Base-by-base conservation (phyloP, 805 yeast species). In the Yamadazyma philogaea region DNA sequence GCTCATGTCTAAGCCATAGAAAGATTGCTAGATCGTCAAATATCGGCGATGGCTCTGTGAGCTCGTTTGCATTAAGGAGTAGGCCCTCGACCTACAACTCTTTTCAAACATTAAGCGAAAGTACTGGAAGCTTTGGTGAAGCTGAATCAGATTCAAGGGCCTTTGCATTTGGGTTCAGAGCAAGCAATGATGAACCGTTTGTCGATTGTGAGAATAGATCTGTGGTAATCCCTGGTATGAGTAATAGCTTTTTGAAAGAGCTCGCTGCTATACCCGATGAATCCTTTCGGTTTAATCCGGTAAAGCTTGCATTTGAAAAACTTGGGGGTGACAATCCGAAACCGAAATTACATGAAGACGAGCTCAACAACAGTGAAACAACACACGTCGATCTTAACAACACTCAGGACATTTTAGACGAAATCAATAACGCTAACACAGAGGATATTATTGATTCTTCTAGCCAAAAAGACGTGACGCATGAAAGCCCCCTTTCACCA, bases 181-280 rank as follows among this genome's bases (percentile, higher is more conserved):
- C 40, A 12, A 28, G 39, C 15, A 26, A 24, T 15, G 41, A 37
- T 14, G 38, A 42, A 32, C 37, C 31, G 4, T 32, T 37, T 33
- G 34, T 43, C 2, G 37, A 43, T 24, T 32, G 24, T 15, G 43
- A 56, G 19, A 52, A 56, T 17, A 42, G 31, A 28, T 64, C 70
- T 2, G 76, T 74, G 3, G 83, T 81, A 1, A 80, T 85, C 35
- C 84, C 84, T 1, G 75, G 75, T 1, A 69, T 70, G 15, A 68
- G 70, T 50, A 66, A 55, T 42, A 60, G 55, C 46, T 69, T 66
- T 4, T 56, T 70, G 36, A 66, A 68, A 32, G 87, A 82, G 54
- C 72, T 89, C 37, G 95, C 95, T 1, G 84, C 85, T 5, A 79
- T 90, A 39, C 91, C 96, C 0, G 96, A 91, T 59, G 89, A 84